These are phyloP conservation scores for Acanthamoeba comandoni DNA, from an alignment of 208 protist species.

Conservation along the genomic window DNA sequence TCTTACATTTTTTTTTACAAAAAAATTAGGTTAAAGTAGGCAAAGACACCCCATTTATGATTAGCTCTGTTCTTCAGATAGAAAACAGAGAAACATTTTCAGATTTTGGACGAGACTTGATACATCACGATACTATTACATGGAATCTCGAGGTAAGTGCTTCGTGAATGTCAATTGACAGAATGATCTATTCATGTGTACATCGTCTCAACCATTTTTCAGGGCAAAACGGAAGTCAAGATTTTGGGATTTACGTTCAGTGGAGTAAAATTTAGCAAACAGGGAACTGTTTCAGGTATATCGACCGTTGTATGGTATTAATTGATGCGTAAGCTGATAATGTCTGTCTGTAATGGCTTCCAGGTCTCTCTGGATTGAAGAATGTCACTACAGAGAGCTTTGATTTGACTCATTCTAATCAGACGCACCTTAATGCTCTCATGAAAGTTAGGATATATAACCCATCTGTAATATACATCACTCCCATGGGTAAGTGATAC, in stretches of 20 bases:
- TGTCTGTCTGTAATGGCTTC: not conserved
- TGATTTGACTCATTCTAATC: constrained; percentile 31
- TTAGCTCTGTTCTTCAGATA: not conserved
- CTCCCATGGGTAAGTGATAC: not conserved
- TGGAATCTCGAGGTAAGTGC: constrained; percentile 30
- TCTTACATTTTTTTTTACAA: not conserved
- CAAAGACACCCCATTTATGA: not conserved
- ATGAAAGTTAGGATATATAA: constrained; percentile 17
- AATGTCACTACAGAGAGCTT: constrained; percentile 9
- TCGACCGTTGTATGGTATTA: not conserved
- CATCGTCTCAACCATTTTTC: not conserved
- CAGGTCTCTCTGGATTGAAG: constrained; percentile 10
- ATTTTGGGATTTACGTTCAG: constrained; percentile 7
- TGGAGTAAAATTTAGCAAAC: constrained; percentile 8
- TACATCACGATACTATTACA: not conserved
- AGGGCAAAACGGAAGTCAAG: not conserved
- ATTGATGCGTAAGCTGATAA: not conserved
- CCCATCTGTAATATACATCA: constrained; percentile 39
- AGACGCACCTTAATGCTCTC: constrained; percentile 41
- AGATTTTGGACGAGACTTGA: constrained; percentile 21
- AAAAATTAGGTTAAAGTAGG: not conserved
- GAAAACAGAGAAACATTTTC: constrained; percentile 8
- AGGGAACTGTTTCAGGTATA: constrained; percentile 11
- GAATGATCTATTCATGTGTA: not conserved
- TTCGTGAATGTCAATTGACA: not conserved